Percentiles rank a stretch among this genome's conserved stretches.
These are phyloP conservation scores for Gentiana macrophylla DNA, from an alignment of 257 asterid genomes.

Conservation along the genomic window DNA sequence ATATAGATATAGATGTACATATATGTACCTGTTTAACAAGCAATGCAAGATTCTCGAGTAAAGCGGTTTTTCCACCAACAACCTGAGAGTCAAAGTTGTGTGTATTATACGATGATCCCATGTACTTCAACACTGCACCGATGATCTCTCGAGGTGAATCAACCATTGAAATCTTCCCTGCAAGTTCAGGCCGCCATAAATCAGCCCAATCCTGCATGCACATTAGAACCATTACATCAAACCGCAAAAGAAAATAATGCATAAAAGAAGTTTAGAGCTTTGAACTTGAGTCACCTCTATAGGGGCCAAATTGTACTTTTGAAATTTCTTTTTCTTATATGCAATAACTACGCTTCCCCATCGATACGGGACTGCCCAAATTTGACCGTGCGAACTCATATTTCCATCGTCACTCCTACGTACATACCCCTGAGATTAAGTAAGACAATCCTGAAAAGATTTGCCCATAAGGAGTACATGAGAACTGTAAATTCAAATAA, in stretches of 20 bases:
- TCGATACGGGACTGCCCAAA: constrained; percentile 92
- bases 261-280: constrained; percentile 4
- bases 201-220: constrained; percentile 87
- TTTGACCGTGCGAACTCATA: constrained; percentile 55
- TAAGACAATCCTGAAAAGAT: constrained; percentile 25
- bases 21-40: constrained; percentile 59
- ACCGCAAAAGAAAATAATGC: no score
- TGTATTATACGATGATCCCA: constrained; percentile 93
- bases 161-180: constrained; percentile 88
- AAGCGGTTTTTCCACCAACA: constrained; percentile 66
- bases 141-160: constrained; percentile 85
- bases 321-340: constrained; percentile 64
- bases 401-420: constrained; percentile 88
- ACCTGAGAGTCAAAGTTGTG: constrained; percentile 56
- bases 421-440: constrained; percentile 88
- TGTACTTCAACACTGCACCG: constrained; percentile 71
- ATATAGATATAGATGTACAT: no score
- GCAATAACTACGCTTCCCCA: constrained; percentile 98
- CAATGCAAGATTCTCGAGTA: constrained; percentile 51
- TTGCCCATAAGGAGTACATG: constrained; percentile 7
- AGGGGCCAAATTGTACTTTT: constrained; percentile 56
- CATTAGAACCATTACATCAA: background rate
- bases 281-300: constrained; percentile 41
- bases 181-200: constrained; percentile 90
- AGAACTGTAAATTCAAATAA: constrained; percentile 1